Evolutionary conservation across 441 rosid genomes (phyloP).

Genomic region (Pelargonium cotyledonis): DNA sequence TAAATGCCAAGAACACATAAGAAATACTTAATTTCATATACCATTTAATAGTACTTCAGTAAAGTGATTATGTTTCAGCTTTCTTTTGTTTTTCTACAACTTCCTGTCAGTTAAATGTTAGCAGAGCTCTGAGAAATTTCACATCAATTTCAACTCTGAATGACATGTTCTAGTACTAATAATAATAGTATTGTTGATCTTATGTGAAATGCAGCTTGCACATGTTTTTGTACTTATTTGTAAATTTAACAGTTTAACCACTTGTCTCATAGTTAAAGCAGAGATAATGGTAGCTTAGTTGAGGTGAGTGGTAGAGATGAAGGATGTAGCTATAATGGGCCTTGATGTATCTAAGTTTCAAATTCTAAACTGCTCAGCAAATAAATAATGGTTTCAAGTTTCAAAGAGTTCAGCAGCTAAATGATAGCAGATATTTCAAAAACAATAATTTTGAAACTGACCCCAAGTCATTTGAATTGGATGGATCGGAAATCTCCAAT

Average conservation of each 20-base stretch:
- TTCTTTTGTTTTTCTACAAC: not conserved
- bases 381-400: not conserved
- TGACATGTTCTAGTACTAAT: not conserved
- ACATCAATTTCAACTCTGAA: not conserved
- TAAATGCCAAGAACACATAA: not conserved
- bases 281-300: not conserved
- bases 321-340: not conserved
- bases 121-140: not conserved
- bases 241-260: not conserved
- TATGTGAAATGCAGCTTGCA: not conserved
- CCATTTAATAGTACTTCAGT: not conserved
- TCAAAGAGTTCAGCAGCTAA: slow-evolving; percentile 8
- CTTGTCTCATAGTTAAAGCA: not conserved
- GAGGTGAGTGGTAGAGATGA: not conserved
- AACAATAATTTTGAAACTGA: slow-evolving; percentile 23
- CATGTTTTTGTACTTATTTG: not conserved
- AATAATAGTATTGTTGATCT: not conserved
- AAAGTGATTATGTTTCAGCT: not conserved
- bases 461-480: slow-evolving; percentile 41
- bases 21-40: not conserved
- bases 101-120: not conserved
- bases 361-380: not conserved
- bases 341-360: not conserved
- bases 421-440: slow-evolving; percentile 1
- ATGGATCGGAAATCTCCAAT: slow-evolving; percentile 41